Base-by-base conservation (phyloP, 163 green algal genomes). In the Volvox carteri region DNA sequence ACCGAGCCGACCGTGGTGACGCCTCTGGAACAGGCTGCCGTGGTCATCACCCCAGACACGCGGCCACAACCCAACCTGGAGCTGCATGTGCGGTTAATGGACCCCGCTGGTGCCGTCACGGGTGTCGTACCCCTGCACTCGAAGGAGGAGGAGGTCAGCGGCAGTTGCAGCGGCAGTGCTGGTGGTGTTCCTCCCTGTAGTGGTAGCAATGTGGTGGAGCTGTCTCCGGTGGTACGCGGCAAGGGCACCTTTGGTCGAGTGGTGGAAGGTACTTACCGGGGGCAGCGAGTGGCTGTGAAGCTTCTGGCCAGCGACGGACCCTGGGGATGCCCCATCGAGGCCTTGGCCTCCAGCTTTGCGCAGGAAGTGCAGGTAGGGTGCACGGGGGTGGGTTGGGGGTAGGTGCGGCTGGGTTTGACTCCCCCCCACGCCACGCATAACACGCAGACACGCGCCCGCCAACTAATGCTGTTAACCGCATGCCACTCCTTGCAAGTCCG, bases 141-240 rank as follows among this genome's bases (percentile, higher is more conserved):
- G n/a, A n/a, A n/a, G n/a, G n/a, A n/a, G 2, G 62, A 73, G 8
- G 62, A 25, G 16, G 62, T 28, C 62, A 73, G 62, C 16, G 28
- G 28, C 62, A 28, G 16, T 39, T 16, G 28, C 16, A 28, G 62
- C 28, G 37, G n/a, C n/a, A 70, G 58, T 19, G 58, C 19, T 19
- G 62, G n/a, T 42, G 62, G 62, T 28, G n/a, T n/a, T n/a, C n/a
- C n/a, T n/a, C n/a, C n/a, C n/a, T 21, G 62, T 37, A 33, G 18
- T 70, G 58, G 11, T 19, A 30, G 58, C 18, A 11, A 11, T 73
- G 72, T 79, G 23, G 39, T 79, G 30, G 35, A 52, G 72, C 72
- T 79, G 41, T 42, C 44, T 37, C 72, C 39, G 39, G 72, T 79
- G 72, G 72, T 79, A 6, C 72, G 72, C 37, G 72, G 72, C 39